Base-by-base conservation (phyloP, 2,329 filamentous ascomycete species). In the Pezicula radicicola region DNA sequence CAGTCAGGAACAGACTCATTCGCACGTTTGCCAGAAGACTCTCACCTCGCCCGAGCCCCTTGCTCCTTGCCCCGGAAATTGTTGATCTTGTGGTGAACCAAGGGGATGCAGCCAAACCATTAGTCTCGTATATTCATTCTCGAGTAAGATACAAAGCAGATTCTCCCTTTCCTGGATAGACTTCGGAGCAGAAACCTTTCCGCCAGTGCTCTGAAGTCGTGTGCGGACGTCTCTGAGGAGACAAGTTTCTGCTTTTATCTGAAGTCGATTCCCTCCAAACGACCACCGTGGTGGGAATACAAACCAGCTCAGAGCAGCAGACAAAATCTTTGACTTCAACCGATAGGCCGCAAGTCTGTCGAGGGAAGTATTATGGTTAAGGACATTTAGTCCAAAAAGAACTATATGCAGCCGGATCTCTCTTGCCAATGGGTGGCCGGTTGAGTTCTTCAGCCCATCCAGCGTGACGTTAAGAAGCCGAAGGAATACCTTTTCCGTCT, bases 331-430 rank as follows among this genome's bases (percentile, higher is more conserved):
- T 64, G 97, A 92, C 68, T 96, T 97, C 36, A 97, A 75, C 53
- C 87, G 84, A 85, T 89, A 94, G 63, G 88, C 85, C 6, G 85
- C 81, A 27, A 81, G 68, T 16, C 75, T 68, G n/a, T 77, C 78
- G 21, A 86, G 78, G 40, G 84, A 84, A 4, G 84, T 89, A 64
- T 84, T 88, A 59, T 88, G 81, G 56, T 81, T 84, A 48, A 97
- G 72, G 8, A 97, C 82, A 55, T 84, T 85, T 49, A 97, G 73
- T 15, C 88, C 90, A 61, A 97, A 89, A 3, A 97, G 73, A 12
- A 97, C 74, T 49, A 96, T 83, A 58, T 94, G 89, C 65, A 99
- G 91, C 60, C 94, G 88, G n/a, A 95, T 79, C 67, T 99, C 95
- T 63, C 94, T 80, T 3, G 92, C 89, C 66, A 99, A 81, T 12